Evolutionary conservation across 495 filamentous ascomycete genomes (phyloP).

Genomic region (Daldinia bambusicola): DNA sequence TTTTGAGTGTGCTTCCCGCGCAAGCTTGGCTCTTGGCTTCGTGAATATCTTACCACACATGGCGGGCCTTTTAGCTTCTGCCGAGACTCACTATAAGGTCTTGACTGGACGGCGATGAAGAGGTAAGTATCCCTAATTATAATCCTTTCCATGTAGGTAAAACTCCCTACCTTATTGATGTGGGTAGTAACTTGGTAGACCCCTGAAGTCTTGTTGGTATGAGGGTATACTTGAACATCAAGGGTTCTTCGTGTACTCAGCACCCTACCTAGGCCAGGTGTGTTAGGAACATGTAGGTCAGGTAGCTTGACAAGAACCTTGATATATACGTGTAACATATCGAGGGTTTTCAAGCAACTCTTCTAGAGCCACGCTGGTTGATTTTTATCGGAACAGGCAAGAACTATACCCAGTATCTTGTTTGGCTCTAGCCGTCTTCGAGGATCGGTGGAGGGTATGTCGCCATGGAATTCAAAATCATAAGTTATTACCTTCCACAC

Average conservation of each 20-base stretch:
- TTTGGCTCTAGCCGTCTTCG: neutral
- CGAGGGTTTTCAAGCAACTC: no score
- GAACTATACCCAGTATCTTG: neutral
- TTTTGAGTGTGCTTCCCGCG: neutral
- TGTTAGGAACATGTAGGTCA: no score
- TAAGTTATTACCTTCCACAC: neutral
- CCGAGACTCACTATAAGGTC: conserved; percentile 6
- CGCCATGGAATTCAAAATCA: neutral
- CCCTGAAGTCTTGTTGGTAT: neutral
- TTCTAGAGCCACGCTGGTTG: no score
- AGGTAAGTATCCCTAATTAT: neutral
- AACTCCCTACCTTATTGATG: neutral
- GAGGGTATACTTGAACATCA: conserved; percentile 1
- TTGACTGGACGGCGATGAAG: neutral
- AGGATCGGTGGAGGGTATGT: neutral
- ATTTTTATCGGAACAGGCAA: no score
- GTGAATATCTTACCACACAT: conserved; percentile 1
- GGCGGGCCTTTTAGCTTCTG: neutral
- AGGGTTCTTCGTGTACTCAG: neutral
- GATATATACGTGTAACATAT: no score
- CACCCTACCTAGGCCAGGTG: neutral
- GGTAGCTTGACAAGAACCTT: no score
- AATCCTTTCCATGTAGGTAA: conserved; percentile 3
- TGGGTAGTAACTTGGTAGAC: neutral
- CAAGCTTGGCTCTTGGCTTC: conserved; percentile 18